Evolutionary conservation across 371 early-diverging fungal genomes (phyloP), one percentile per base, ranked within the genome.

Genomic region (Cokeromyces recurvatus): DNA sequence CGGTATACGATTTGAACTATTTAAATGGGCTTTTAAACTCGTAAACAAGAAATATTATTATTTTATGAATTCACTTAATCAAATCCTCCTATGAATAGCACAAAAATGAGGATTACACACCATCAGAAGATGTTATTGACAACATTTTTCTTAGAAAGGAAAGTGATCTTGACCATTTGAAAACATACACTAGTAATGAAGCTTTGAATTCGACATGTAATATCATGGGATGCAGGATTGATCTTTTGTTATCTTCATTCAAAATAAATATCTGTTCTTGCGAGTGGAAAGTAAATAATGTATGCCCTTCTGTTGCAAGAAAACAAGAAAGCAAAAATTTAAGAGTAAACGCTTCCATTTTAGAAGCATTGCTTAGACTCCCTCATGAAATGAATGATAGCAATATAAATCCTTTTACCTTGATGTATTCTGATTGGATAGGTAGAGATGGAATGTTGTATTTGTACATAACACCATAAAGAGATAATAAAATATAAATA

Each of bases 381-480:
- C 32, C 43, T 43, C 43, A 43, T 32, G 43, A 43, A 43, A 32
- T 32, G 9, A 43, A 32, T 17, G 43, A 32, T 16, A 32, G 19
- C 32, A 32, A 43, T 43, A 32, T n/a, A 43, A 20, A 32, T 43
- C 32, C 32, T 29, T 20, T 43, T 32, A 32, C 32, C 9, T 32
- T 43, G 43, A 32, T 43, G 32, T 43, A 43, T 32, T 43, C 43
- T 32, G 43, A 43, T 43, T 43, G 43, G 43, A 17, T 43, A 32
- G 43, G 43, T 43, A 43, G 43, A 31, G 32, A 43, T 32, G 43
- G 31, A 43, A n/a, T n/a, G n/a, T n/a, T n/a, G n/a, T n/a, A n/a
- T n/a, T n/a, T n/a, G n/a, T n/a, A n/a, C n/a, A n/a, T n/a, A n/a
- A n/a, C n/a, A n/a, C n/a, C n/a, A n/a, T n/a, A n/a, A n/a, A n/a